Evolutionary conservation across 1,284 basidiomycete species (phyloP).

Genomic region (Apiotrichum porosum): DNA sequence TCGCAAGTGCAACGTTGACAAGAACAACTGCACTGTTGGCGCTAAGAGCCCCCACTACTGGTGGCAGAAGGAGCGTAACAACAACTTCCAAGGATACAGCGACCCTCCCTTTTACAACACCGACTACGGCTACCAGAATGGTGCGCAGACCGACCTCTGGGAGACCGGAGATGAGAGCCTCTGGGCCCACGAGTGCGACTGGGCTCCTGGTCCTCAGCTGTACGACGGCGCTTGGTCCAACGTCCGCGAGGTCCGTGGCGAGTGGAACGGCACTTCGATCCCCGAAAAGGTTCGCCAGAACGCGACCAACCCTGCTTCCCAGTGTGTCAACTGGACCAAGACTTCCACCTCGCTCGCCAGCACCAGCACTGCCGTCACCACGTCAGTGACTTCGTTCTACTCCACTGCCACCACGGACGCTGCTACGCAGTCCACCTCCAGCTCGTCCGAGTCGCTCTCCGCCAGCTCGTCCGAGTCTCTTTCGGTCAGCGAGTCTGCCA

Average conservation of each 20-base stretch:
- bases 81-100: slow-evolving; percentile 50
- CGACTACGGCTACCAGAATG: slow-evolving; percentile 47
- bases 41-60: slow-evolving; percentile 33
- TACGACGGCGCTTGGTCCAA: not conserved
- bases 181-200: not conserved
- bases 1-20: slow-evolving; percentile 5
- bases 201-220: not conserved
- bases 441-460: too few species aligned
- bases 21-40: slow-evolving; percentile 25
- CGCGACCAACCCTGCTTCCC: too few species aligned
- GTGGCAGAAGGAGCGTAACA: slow-evolving; percentile 49
- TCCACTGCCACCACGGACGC: too few species aligned
- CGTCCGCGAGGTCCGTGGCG: not conserved
- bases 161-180: not conserved
- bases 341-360: too few species aligned
- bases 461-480: too few species aligned
- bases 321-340: not conserved
- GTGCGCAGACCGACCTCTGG: slow-evolving; percentile 49
- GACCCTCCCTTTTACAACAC: slow-evolving; percentile 33
- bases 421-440: too few species aligned
- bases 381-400: not conserved
- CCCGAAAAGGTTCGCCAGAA: too few species aligned
- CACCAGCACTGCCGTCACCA: not conserved
- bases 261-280: not conserved
- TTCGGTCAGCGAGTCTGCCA: too few species aligned